Evolutionary conservation across 2,329 filamentous ascomycete species (phyloP).

Genomic region (Apiospora phragmitis): DNA sequence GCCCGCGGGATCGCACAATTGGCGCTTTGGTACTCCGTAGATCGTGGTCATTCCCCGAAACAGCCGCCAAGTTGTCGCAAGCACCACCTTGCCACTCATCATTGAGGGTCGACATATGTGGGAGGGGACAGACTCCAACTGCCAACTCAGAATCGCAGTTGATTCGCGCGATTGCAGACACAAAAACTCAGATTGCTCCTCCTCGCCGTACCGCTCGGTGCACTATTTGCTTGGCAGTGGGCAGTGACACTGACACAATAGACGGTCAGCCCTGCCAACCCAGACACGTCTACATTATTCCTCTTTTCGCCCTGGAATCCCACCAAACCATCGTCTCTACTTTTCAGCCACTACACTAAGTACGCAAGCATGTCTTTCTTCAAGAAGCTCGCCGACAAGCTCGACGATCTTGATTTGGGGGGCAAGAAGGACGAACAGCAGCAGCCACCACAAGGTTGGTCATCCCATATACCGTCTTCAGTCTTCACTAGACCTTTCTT

Average conservation of each 20-base stretch:
- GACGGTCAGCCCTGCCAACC: neutral
- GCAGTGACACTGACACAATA: conserved; percentile 4
- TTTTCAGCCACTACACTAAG: neutral
- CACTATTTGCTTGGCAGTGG: conserved; percentile 3
- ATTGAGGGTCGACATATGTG: neutral
- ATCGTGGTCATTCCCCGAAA: neutral
- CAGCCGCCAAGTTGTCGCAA: neutral
- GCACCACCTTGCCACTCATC: neutral
- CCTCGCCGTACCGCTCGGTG: neutral
- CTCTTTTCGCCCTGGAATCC: neutral
- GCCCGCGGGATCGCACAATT: neutral
- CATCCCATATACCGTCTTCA: neutral
- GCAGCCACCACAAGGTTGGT: conserved; percentile 8
- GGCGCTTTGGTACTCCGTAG: neutral
- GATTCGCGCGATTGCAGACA: neutral
- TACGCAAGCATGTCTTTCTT: conserved; percentile 31
- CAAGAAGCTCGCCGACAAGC: conserved; percentile 30
- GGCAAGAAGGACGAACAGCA: conserved; percentile 24
- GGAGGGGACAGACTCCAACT: neutral
- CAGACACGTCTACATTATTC: neutral
- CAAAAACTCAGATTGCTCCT: neutral
- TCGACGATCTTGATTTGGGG: conserved; percentile 29
- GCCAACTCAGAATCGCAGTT: neutral
- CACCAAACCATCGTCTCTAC: neutral
- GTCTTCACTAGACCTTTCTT: neutral